Base-by-base conservation (phyloP, 129 eudicot species). In the Logfia minima region DNA sequence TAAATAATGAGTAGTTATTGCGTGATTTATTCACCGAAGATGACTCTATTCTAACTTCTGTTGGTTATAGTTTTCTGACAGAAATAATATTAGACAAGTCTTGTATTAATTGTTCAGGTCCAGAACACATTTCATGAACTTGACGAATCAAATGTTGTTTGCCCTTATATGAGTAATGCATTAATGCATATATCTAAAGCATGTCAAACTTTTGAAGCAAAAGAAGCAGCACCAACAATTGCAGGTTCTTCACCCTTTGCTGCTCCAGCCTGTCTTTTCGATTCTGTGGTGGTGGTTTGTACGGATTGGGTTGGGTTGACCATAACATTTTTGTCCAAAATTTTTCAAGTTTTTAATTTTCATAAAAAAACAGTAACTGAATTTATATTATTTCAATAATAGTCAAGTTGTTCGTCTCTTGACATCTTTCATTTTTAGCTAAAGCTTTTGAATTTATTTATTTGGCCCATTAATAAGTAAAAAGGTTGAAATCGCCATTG, bases 171-270 rank as follows among this genome's bases (percentile, higher is more conserved):
- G 96, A 86, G 79, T 77, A 89, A 85, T 81, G 91, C 98, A 75
- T 85, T 93, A 71, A 82, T 75, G 84, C 96, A 93, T 77, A 75
- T 93, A 76, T 86, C 96, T 76, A 88, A 79, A 81, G 94, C 89
- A 68, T 80, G 90, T 71, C 92, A 87, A 85, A 85, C 87, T 63
- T 90, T 92, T 83, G 98, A 92, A 85, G 86, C 73, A 34, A 92
- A 90, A 85, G 98, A 92, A 75, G 84, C 90, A 53, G 96, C 92
- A 4, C 98, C 98, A 45, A 78, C 89, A 45, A 66, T 82, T 78
- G 86, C 92, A 77, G 94, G 96, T 92, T 59, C 59, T 61, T 62
- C 18, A 72, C 31, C 67, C 60, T 78, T 34, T 77, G n/a, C 22
- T 59, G 41, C 19, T 72, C 32, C 74, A 32, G 8, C 19, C 64